Conservation (phyloP, 768 basidiomycete species). For the Lentinus tigrinus region DNA sequence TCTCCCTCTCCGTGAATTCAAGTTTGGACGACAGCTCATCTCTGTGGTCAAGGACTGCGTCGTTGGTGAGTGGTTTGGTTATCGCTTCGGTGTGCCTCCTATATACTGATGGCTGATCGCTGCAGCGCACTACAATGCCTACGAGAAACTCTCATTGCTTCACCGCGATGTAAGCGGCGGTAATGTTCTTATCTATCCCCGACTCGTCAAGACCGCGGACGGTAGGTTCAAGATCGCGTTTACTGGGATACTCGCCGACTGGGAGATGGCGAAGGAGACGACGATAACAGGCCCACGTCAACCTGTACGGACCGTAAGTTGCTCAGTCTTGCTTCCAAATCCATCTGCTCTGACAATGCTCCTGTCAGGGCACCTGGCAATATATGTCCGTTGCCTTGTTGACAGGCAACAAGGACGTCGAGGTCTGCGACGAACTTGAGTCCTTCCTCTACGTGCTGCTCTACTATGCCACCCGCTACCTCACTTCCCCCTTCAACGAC, state of each 20-base stretch:
- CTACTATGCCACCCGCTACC: constrained; percentile 5
- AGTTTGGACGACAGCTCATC: background rate
- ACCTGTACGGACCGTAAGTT: background rate
- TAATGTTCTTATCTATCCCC: constrained; percentile 4
- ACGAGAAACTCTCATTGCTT: background rate
- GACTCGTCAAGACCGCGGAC: background rate
- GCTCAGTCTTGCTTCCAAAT: background rate
- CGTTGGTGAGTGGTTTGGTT: background rate
- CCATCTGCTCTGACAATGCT: background rate
- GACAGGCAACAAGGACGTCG: background rate
- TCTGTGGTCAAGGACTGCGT: background rate
- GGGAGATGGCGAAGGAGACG: background rate
- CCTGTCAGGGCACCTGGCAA: constrained; percentile 17
- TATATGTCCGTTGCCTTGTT: constrained; percentile 7
- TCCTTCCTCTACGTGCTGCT: constrained; percentile 17
- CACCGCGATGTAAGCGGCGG: constrained; percentile 13
- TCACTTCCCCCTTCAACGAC: background rate
- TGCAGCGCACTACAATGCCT: background rate
- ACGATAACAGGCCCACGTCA: background rate
- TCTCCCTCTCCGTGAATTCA: background rate
- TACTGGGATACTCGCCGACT: background rate
- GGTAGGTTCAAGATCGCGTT: background rate
- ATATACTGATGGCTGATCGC: background rate
- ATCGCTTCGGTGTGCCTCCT: background rate
- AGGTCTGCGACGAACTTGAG: constrained; percentile 17